A percentile compares a stretch with the other conserved stretches of the same genome.
These are phyloP conservation scores for Paraconiothyrium brasiliense DNA, from an alignment of 2,329 filamentous ascomycete genomes.

Conservation along the genomic window DNA sequence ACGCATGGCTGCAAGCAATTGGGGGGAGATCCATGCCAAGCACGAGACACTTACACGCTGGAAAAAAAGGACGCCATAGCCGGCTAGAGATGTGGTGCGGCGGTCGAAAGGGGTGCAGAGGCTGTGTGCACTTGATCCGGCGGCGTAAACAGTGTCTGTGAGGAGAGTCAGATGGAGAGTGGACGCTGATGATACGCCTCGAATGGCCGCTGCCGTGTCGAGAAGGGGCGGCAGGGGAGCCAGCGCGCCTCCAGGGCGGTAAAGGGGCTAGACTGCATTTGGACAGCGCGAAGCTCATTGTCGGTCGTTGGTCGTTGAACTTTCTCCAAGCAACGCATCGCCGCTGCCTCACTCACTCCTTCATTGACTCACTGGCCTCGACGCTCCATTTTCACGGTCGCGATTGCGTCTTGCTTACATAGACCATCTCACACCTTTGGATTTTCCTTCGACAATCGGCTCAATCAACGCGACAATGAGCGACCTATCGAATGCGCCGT, in stretches of 20 bases:
- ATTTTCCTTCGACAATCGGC: background rate
- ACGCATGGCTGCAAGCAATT: conserved; percentile 34
- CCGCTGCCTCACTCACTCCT: conserved; percentile 1
- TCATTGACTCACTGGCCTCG: background rate
- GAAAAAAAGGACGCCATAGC: conserved; percentile 54
- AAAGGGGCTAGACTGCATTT: background rate
- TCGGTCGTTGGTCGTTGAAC: background rate
- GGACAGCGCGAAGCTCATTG: conserved; percentile 1
- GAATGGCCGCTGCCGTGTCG: conserved; percentile 28
- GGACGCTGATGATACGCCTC: conserved; percentile 40
- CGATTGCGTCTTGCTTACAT: conserved; percentile 25
- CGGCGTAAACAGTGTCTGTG: conserved; percentile 30
- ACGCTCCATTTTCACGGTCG: background rate
- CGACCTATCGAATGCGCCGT: conserved; percentile 37
- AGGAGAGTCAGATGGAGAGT: conserved; percentile 32
- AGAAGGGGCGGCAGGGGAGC: conserved; percentile 40
- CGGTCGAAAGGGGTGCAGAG: conserved; percentile 23
- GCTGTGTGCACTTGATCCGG: conserved; percentile 20
- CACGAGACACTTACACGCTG: conserved; percentile 49
- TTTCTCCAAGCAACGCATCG: conserved; percentile 7
- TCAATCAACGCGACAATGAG: conserved; percentile 42
- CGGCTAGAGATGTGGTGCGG: conserved; percentile 19
- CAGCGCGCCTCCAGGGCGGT: conserved; percentile 9
- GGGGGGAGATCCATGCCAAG: conserved; percentile 43
- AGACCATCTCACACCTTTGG: conserved; percentile 3